Evolutionary conservation across 2,329 filamentous ascomycete species (phyloP).

Genomic region (Paecilomyces niveus): DNA sequence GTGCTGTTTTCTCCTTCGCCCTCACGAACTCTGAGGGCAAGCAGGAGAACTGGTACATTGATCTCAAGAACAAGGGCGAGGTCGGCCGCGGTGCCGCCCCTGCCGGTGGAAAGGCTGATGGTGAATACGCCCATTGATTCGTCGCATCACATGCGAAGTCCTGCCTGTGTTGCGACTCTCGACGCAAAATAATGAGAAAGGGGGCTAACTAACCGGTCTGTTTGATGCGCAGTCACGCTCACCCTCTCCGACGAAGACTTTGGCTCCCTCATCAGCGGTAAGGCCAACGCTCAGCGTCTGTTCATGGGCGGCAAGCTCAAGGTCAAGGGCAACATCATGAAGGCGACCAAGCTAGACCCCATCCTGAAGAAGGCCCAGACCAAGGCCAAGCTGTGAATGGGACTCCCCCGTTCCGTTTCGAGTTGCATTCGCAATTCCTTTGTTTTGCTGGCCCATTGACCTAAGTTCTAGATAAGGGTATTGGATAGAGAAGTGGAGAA

Average conservation of each 20-base stretch:
- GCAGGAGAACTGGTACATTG: slow-evolving; percentile 85
- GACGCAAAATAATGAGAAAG: not conserved
- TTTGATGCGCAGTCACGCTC: slow-evolving; percentile 63
- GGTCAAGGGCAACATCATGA: slow-evolving; percentile 97
- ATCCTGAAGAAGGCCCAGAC: slow-evolving; percentile 81
- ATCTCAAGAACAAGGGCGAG: slow-evolving; percentile 82
- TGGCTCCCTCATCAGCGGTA: slow-evolving; percentile 69
- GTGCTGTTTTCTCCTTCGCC: slow-evolving; percentile 82
- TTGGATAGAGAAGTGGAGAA: not conserved
- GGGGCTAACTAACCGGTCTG: not conserved
- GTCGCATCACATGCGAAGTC: not conserved
- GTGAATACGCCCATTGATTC: slow-evolving; percentile 42
- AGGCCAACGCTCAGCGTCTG: slow-evolving; percentile 87
- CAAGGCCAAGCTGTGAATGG: slow-evolving; percentile 73
- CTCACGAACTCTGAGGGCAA: slow-evolving; percentile 81
- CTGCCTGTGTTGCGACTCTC: not conserved
- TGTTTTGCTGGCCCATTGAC: not conserved
- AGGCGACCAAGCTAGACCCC: slow-evolving; percentile 90
- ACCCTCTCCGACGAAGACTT: slow-evolving; percentile 81
- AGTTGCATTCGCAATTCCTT: not conserved
- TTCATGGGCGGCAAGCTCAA: slow-evolving; percentile 99
- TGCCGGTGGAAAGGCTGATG: slow-evolving; percentile 69
- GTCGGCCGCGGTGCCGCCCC: slow-evolving; percentile 68
- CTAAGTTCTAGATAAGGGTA: not conserved
- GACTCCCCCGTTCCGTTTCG: not conserved